Evolutionary conservation across 495 filamentous ascomycete species (phyloP), one percentile per base, ranked within the genome.

Genomic region (Penicillium ochrochloron): DNA sequence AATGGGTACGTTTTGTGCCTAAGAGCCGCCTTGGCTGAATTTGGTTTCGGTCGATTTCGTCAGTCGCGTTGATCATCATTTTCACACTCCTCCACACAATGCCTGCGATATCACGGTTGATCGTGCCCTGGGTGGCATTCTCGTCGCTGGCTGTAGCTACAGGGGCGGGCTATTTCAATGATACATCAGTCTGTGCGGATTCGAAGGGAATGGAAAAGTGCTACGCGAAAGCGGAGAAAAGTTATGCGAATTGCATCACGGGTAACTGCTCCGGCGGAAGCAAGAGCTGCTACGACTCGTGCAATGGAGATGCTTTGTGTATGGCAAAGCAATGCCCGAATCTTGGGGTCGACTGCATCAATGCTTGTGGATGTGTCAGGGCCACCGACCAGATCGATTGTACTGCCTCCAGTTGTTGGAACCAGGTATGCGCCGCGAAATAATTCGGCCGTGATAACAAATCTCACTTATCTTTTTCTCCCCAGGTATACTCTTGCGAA

Each of bases 401-500:
- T 44, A 61, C 59, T 14, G 61, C 66, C 3, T 46, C 59, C 5
- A 65, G 62, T 27, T 74, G 70, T 14, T 74, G 70, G 70, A 72
- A 74, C n/a, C 60, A 68, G 60, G 72, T 74, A 52, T n/a, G 37
- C 35, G 8, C 23, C 23, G 46, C 9, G 14, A 3, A 41, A 19
- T 23, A 10, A 9, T 11, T 10, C 7, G 11, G 5, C 15, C 25
- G 9, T 31, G 48, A n/a, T 0, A 15, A 31, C 11, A 7, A 8
- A 7, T 11, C 34, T 56, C 0, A 39, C 53, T 37, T 56, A 4
- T 37, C 3, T 35, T 15, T 9, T 6, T 35, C 29, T 11, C 33
- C n/a, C 33, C n/a, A 72, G 67, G 64, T 64, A 48, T 74, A 74
- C 56, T 69, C 67, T 29, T 72, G 72, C 58, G 70, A 74, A 59